Evolutionary conservation across 495 filamentous ascomycete species (phyloP).

Genomic region (Podospora fimiseda): DNA sequence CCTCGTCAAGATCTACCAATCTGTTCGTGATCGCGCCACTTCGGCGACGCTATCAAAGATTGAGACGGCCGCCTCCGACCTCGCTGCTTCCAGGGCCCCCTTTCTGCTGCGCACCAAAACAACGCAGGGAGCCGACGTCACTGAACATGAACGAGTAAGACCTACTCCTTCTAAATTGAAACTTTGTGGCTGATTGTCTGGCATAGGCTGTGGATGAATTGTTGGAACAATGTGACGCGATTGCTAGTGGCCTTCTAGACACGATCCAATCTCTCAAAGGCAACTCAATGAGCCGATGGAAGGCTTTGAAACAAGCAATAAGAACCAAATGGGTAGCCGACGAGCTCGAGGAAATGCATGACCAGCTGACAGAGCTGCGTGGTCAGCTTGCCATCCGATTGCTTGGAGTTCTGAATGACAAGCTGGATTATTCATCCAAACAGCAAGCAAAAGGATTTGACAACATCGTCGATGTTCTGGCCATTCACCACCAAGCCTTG

Average conservation of each 20-base stretch:
- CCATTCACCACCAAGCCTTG: not conserved
- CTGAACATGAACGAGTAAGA: not conserved
- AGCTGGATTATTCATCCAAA: not conserved
- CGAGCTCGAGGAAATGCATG: not conserved
- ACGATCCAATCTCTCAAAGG: not conserved
- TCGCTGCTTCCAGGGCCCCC: not conserved
- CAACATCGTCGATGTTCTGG: not conserved
- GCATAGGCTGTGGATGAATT: not conserved
- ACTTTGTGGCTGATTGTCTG: not conserved
- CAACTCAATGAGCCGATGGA: not conserved
- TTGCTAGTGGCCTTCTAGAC: not conserved
- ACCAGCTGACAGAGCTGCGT: not conserved
- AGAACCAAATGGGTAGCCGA: not conserved
- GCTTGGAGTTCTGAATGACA: not conserved
- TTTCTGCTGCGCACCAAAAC: not conserved
- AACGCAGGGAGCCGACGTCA: not conserved
- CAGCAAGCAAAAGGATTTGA: not conserved
- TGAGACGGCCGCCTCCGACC: not conserved
- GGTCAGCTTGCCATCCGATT: not conserved
- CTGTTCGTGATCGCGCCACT: not conserved
- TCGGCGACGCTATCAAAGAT: not conserved
- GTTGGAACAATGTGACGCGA: not conserved
- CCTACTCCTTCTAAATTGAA: not conserved
- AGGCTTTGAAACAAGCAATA: not conserved
- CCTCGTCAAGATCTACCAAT: not conserved